A percentile compares a stretch with the other conserved stretches of the same genome.
Evolutionary conservation across 2,329 filamentous ascomycete genomes (phyloP).

Genomic region (Teratosphaeria zuluensis): DNA sequence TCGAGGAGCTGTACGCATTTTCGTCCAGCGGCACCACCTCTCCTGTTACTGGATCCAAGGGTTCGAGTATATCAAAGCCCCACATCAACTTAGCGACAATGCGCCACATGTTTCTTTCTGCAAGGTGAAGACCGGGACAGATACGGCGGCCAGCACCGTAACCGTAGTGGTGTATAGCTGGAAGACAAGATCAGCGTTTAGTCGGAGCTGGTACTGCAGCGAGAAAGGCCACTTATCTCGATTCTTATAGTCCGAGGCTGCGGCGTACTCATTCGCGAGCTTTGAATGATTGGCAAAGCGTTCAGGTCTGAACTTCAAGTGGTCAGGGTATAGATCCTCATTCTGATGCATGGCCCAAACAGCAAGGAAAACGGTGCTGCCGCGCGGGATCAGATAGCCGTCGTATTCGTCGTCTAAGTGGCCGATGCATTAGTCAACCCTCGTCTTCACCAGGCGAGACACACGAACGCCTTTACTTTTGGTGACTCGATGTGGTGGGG

Average conservation of each 20-base stretch:
- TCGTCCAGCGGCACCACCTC: no score
- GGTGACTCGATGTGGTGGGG: conserved; percentile 31
- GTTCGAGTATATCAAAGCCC: conserved; percentile 33
- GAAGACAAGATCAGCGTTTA: no score
- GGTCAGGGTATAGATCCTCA: conserved; percentile 15
- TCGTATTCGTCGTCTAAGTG: conserved; percentile 17
- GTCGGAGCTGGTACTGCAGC: no score
- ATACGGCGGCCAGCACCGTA: conserved; percentile 42
- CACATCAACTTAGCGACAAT: conserved; percentile 36
- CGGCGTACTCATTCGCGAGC: conserved; percentile 22
- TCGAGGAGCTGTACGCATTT: no score
- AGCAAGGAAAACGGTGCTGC: conserved; percentile 25
- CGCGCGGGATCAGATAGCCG: conserved; percentile 30
- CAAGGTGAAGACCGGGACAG: conserved; percentile 43
- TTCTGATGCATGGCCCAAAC: conserved; percentile 33
- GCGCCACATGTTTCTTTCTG: conserved; percentile 38
- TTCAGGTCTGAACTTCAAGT: conserved; percentile 28
- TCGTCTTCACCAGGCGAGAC: conserved; percentile 17
- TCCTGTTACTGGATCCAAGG: no score
- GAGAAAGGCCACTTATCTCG: no score
- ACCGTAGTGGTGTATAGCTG: conserved; percentile 29
- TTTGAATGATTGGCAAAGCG: conserved; percentile 23
- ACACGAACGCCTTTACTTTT: background rate
- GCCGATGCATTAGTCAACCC: conserved; percentile 31
- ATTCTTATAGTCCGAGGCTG: no score